These are phyloP conservation scores for Saturnispora hagleri DNA, from an alignment of 805 yeast species.

Conservation along the genomic window DNA sequence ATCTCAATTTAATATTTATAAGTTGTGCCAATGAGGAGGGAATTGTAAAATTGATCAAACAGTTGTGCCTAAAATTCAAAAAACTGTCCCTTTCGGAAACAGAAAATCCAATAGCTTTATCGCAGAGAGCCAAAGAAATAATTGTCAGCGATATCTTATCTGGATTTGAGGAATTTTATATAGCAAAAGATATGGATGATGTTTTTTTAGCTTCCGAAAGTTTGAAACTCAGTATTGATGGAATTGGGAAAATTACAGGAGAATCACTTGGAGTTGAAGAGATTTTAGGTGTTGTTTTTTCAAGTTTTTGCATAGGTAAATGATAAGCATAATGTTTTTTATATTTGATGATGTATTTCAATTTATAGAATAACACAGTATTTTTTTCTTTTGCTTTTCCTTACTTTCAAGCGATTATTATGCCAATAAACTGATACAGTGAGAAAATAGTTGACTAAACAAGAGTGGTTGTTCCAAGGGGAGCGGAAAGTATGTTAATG, in stretches of 20 bases:
- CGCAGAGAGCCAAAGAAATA: constrained; percentile 69
- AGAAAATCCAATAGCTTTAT: constrained; percentile 60
- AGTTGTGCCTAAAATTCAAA: constrained; percentile 40
- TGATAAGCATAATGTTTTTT: constrained; percentile 23
- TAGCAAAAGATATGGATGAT: constrained; percentile 46
- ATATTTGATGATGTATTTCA: background rate
- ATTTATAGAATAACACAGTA: background rate
- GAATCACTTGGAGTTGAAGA: constrained; percentile 84
- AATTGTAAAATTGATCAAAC: constrained; percentile 34
- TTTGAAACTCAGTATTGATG: constrained; percentile 63
- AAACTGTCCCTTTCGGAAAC: constrained; percentile 39
- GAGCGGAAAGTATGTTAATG: too few relatives aligned
- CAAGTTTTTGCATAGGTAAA: constrained; percentile 91
- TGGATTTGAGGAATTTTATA: constrained; percentile 59
- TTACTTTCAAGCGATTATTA: too few relatives aligned
- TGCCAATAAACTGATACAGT: too few relatives aligned
- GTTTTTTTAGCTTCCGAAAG: constrained; percentile 76
- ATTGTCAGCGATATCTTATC: constrained; percentile 64
- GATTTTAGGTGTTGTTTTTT: constrained; percentile 80
- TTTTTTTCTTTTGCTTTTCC: too few relatives aligned
- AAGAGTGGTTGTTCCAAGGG: too few relatives aligned
- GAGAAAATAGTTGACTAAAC: too few relatives aligned
- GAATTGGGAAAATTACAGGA: constrained; percentile 90
- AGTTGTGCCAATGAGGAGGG: constrained; percentile 59
- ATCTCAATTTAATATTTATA: constrained; percentile 28